Percentiles rank a stretch among this genome's conserved stretches.
Conservation (phyloP, 345 rosid species). For the Acer campestre region DNA sequence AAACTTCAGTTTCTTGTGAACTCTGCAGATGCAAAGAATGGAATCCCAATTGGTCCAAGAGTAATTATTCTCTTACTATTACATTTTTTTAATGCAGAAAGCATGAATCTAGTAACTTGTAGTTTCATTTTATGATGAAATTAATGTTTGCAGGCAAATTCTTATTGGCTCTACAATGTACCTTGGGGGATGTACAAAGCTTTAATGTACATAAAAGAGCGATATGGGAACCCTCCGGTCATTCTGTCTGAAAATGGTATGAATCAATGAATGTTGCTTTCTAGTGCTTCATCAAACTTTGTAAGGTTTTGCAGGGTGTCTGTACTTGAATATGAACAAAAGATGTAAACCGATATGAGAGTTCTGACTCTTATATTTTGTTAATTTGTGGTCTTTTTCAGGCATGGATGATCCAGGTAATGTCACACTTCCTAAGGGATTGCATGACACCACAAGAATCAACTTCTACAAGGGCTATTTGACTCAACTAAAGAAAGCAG, state of each 20-base stretch:
- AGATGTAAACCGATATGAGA: not conserved
- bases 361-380: conserved; percentile 9
- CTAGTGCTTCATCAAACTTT: not conserved
- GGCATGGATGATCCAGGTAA: conserved; percentile 96
- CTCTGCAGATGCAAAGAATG: conserved; percentile 59
- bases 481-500: conserved; percentile 82
- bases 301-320: not conserved
- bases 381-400: conserved; percentile 16
- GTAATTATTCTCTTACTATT: conserved; percentile 33
- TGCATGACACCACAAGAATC: conserved; percentile 80
- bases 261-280: not conserved
- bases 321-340: not conserved
- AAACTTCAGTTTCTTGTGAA: conserved; percentile 10
- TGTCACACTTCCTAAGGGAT: conserved; percentile 63
- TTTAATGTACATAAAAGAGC: conserved; percentile 82
- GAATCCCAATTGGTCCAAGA: conserved; percentile 77
- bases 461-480: conserved; percentile 71
- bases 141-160: conserved; percentile 63
- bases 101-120: not conserved
- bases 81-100: not conserved
- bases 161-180: conserved; percentile 86
- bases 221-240: conserved; percentile 83
- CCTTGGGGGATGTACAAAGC: conserved; percentile 98
- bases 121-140: not conserved
- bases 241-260: conserved; percentile 89